phyloP scores from a whole-genome alignment of 352 stramenopile species.

The Phytophthora parvispora region DNA sequence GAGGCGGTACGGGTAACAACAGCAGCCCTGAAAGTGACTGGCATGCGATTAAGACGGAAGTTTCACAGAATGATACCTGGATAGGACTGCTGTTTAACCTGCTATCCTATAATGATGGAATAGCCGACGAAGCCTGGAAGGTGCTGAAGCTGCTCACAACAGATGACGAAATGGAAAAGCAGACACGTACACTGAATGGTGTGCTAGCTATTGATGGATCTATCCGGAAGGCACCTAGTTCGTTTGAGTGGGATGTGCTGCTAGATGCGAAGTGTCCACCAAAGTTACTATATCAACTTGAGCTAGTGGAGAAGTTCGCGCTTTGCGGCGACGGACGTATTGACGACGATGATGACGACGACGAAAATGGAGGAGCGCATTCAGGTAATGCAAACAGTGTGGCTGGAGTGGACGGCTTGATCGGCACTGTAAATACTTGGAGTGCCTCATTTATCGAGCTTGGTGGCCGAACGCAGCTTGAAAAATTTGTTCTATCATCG shows the following conservation, averaged over 20 bases:
- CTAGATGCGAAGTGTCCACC: constrained; percentile 66
- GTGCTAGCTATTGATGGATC: constrained; percentile 78
- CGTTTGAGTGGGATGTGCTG: constrained; percentile 70
- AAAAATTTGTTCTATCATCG: constrained; percentile 60
- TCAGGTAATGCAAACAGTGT: constrained; percentile 4
- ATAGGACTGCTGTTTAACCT: constrained; percentile 60
- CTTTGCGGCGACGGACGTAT: constrained; percentile 44
- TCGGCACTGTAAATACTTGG: constrained; percentile 61
- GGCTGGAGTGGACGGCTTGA: constrained; percentile 30
- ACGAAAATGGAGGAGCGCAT: constrained; percentile 9
- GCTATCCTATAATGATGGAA: constrained; percentile 51
- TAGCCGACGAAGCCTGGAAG: constrained; percentile 83
- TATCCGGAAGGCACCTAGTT: constrained; percentile 45
- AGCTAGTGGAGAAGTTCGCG: constrained; percentile 71
- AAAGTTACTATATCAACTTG: constrained; percentile 77
- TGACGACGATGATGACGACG: constrained; percentile 31
- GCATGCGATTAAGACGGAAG: constrained; percentile 73
- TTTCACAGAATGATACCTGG: constrained; percentile 58
- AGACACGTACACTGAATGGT: constrained; percentile 71
- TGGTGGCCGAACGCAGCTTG: constrained; percentile 63
- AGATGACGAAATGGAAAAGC: constrained; percentile 77
- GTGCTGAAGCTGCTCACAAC: constrained; percentile 77
- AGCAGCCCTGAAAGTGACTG: constrained; percentile 69
- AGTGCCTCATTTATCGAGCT: constrained; percentile 77
- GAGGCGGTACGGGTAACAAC: constrained; percentile 45